Conservation (phyloP, 2,329 filamentous ascomycete genomes). For the Ascocoryne sarcoides region DNA sequence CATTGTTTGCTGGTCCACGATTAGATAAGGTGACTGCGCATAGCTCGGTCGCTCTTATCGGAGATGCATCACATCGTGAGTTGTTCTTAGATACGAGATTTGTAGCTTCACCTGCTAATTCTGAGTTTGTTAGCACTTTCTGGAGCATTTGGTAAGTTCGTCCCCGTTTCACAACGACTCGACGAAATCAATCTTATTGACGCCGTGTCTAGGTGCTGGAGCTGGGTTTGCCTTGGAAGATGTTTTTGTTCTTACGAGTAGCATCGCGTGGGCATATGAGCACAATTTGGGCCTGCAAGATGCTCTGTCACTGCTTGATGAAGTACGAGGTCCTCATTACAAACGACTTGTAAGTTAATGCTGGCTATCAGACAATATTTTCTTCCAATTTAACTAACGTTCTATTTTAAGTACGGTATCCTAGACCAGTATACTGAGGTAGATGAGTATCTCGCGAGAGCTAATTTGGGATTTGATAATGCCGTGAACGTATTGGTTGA, state of each 20-base stretch:
- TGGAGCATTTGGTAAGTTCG: background rate
- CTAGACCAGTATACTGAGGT: background rate
- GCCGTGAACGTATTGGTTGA: background rate
- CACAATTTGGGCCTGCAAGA: background rate
- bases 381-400: background rate
- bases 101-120: too few relatives aligned
- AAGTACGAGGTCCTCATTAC: background rate
- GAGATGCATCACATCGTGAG: background rate
- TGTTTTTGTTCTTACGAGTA: background rate
- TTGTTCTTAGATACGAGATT: background rate
- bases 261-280: background rate
- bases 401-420: background rate
- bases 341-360: background rate
- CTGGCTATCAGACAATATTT: background rate
- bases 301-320: background rate
- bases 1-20: background rate
- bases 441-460: background rate
- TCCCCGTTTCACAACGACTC: too few relatives aligned
- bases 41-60: background rate
- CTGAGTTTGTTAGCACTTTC: background rate
- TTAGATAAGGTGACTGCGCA: background rate
- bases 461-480: background rate
- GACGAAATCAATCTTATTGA: too few relatives aligned
- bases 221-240: background rate
- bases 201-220: background rate